These are phyloP conservation scores for Fusarium sp. DNA, from an alignment of 2,329 filamentous ascomycete genomes.

Conservation along the genomic window DNA sequence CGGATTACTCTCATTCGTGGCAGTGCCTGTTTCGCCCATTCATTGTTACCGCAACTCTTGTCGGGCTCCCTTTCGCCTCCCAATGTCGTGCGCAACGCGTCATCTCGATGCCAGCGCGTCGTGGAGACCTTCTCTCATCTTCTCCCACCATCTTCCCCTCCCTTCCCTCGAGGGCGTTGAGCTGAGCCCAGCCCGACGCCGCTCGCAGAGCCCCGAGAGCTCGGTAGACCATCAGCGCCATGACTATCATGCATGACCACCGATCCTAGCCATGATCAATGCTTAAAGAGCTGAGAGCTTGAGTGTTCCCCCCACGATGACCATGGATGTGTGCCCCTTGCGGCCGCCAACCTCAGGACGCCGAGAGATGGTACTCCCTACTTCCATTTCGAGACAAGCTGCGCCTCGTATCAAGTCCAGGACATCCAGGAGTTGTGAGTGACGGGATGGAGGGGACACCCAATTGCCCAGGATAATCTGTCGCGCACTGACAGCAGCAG, in stretches of 20 bases:
- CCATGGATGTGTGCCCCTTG: conserved; percentile 32
- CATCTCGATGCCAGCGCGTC: conserved; percentile 31
- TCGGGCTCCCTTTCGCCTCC: conserved; percentile 7
- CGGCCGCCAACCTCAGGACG: conserved; percentile 44
- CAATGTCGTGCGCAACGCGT: conserved; percentile 24
- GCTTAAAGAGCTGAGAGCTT: conserved; percentile 13
- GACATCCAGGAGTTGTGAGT: conserved; percentile 19
- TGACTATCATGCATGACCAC: conserved; percentile 22
- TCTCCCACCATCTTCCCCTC: conserved; percentile 19
- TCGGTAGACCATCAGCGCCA: conserved; percentile 19
- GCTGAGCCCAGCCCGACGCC: neutral
- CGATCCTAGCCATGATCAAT: conserved; percentile 22
- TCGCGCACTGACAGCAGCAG: conserved; percentile 32
- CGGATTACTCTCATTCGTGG: conserved; percentile 14
- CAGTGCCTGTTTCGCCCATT: conserved; percentile 36
- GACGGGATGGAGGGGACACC: neutral
- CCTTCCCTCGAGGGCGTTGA: neutral
- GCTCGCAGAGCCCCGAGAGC: conserved; percentile 16
- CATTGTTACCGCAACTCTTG: conserved; percentile 23
- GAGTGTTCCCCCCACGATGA: conserved; percentile 4
- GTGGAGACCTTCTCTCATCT: conserved; percentile 14
- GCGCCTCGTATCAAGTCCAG: conserved; percentile 34
- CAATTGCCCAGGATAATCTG: conserved; percentile 16
- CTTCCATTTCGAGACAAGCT: conserved; percentile 38
- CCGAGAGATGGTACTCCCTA: conserved; percentile 23